Conservation (phyloP, 306 rosid species). For the Pterocarpus macrocarpus region DNA sequence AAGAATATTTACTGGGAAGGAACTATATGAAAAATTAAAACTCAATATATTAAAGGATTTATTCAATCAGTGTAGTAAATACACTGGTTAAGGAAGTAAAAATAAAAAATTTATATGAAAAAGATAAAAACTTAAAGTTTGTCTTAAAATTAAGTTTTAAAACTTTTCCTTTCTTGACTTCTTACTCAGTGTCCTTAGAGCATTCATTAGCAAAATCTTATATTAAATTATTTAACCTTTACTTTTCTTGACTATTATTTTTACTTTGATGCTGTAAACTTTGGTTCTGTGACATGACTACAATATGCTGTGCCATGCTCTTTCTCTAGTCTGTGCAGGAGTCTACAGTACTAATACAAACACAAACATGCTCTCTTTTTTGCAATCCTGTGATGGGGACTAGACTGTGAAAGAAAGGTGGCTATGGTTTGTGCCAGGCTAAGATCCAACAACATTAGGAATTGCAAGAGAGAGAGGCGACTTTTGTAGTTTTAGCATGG, state of each 20-base stretch:
- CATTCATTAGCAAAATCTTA: neutral
- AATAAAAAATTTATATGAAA: no score
- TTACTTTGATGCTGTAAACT: slow-evolving; percentile 23
- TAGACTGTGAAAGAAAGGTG: slow-evolving; percentile 49
- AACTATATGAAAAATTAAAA: neutral
- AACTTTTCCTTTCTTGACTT: no score
- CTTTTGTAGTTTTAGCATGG: slow-evolving; percentile 30
- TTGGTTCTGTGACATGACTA: slow-evolving; percentile 37
- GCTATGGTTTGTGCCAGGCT: slow-evolving; percentile 1
- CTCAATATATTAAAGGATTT: no score
- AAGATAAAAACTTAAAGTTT: no score
- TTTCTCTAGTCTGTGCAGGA: slow-evolving; percentile 37
- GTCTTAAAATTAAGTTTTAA: no score
- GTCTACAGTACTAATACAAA: slow-evolving; percentile 30
- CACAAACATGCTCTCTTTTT: slow-evolving; percentile 39
- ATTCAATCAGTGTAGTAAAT: no score
- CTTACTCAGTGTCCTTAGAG: no score
- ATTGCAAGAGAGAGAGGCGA: slow-evolving; percentile 20
- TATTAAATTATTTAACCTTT: neutral
- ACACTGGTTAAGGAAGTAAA: no score
- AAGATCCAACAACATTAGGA: slow-evolving; percentile 36
- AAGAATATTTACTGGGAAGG: slow-evolving; percentile 27
- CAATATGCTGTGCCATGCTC: slow-evolving; percentile 46
- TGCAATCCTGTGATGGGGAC: slow-evolving; percentile 62
- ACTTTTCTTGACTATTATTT: slow-evolving; percentile 3